phyloP scores from a whole-genome alignment of 768 basidiomycete genomes.

The Tulasnella sp. region DNA sequence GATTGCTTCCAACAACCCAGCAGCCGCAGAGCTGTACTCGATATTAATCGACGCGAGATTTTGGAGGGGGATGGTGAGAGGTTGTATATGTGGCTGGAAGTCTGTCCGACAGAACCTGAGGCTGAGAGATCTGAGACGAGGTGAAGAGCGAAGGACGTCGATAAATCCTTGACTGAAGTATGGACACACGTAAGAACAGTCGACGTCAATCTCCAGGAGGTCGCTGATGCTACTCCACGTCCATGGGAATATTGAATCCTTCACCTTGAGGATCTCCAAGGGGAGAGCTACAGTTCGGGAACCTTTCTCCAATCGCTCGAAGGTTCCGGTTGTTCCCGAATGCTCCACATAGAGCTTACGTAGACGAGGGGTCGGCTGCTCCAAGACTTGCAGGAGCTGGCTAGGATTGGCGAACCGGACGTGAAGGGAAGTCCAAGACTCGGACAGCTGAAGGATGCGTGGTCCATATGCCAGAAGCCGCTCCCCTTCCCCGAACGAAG shows the following conservation, averaged over 20 bases:
- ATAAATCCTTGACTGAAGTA: not conserved
- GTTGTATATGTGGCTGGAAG: not conserved
- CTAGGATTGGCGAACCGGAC: not conserved
- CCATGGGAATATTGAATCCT: not conserved
- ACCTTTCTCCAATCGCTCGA: not conserved
- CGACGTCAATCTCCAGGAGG: not conserved
- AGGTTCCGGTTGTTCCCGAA: not conserved
- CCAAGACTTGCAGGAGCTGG: not conserved
- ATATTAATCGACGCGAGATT: not conserved
- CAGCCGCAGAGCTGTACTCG: not conserved
- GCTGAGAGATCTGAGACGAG: not conserved
- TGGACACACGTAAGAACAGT: not conserved
- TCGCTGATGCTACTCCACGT: not conserved
- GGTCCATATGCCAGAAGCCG: too few species aligned
- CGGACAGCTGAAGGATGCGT: not conserved
- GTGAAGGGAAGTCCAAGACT: not conserved
- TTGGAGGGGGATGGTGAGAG: not conserved
- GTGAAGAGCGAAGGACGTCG: not conserved
- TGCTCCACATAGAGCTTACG: not conserved
- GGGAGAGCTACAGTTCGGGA: not conserved
- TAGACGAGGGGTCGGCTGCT: not conserved
- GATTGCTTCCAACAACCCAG: not conserved
- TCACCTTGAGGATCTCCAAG: not conserved
- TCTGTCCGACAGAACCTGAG: not conserved
- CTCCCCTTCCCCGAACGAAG: too few species aligned